phyloP scores from a whole-genome alignment of 345 rosid species.

The Anacardium occidentale region DNA sequence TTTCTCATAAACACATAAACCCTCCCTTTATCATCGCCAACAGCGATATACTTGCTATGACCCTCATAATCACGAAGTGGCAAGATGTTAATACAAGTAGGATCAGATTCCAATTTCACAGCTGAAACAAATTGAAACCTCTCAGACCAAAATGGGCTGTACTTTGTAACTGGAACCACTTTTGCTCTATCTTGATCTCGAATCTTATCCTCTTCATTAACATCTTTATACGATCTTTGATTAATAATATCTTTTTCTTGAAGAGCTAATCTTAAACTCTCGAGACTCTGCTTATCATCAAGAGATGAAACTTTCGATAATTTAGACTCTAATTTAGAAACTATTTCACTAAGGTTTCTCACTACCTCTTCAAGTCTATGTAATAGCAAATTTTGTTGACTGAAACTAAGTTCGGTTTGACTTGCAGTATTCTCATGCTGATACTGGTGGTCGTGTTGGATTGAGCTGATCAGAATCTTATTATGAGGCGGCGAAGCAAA shows the following conservation, averaged over 20 bases:
- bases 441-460: constrained; percentile 27
- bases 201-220: constrained; percentile 23
- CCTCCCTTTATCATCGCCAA: constrained; percentile 82
- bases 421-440: constrained; percentile 22
- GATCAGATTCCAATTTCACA: constrained; percentile 67
- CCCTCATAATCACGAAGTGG: constrained; percentile 85
- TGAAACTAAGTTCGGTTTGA: constrained; percentile 15
- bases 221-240: constrained; percentile 14
- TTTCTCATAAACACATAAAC: constrained; percentile 68
- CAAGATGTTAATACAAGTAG: constrained; percentile 64
- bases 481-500: constrained; percentile 26
- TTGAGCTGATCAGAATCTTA: constrained; percentile 23
- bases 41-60: constrained; percentile 75
- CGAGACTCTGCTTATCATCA: constrained; percentile 11
- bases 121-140: constrained; percentile 82
- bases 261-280: constrained; percentile 11
- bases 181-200: constrained; percentile 42
- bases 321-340: constrained; percentile 58
- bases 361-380: constrained; percentile 70
- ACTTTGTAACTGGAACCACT: constrained; percentile 57
- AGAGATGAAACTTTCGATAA: constrained; percentile 27
- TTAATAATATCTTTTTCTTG: constrained; percentile 25
- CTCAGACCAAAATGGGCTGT: constrained; percentile 86
- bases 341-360: constrained; percentile 65
- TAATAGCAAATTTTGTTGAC: constrained; percentile 41